phyloP scores from a whole-genome alignment of 768 basidiomycete genomes.

The Neoboletus brunneissimus region DNA sequence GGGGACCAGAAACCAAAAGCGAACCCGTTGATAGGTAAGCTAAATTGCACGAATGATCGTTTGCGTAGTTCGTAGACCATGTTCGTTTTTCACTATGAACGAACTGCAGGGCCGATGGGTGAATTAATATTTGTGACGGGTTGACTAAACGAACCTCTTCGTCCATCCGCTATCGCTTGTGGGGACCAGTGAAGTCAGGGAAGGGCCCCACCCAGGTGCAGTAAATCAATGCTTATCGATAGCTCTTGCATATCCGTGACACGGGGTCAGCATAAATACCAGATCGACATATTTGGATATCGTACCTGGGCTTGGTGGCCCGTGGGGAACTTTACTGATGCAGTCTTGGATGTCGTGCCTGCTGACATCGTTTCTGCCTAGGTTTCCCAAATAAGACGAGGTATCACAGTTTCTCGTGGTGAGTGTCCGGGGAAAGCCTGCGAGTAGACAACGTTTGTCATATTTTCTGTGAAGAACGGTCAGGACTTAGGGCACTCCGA shows the following conservation, averaged over 20 bases:
- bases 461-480: neutral
- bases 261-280: conserved; percentile 1
- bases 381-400: neutral
- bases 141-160: neutral
- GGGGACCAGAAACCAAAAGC: conserved; percentile 12
- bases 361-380: conserved; percentile 2
- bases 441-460: neutral
- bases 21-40: conserved; percentile 5
- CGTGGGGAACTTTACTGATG: conserved; percentile 1
- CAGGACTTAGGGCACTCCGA: neutral
- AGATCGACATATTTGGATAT: conserved; percentile 6
- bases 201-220: neutral
- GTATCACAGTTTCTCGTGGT: neutral
- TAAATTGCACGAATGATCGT: conserved; percentile 11
- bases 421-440: neutral
- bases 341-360: conserved; percentile 12
- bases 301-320: conserved; percentile 12
- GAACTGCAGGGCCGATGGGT: neutral
- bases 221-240: neutral
- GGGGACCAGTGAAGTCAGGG: neutral
- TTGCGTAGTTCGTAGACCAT: conserved; percentile 12
- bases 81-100: conserved; percentile 10
- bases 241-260: neutral
- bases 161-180: neutral
- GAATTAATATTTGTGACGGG: conserved; percentile 5